Evolutionary conservation across 2,329 filamentous ascomycete species (phyloP), one percentile per base, ranked within the genome.

Genomic region (Cercospora sp.): DNA sequence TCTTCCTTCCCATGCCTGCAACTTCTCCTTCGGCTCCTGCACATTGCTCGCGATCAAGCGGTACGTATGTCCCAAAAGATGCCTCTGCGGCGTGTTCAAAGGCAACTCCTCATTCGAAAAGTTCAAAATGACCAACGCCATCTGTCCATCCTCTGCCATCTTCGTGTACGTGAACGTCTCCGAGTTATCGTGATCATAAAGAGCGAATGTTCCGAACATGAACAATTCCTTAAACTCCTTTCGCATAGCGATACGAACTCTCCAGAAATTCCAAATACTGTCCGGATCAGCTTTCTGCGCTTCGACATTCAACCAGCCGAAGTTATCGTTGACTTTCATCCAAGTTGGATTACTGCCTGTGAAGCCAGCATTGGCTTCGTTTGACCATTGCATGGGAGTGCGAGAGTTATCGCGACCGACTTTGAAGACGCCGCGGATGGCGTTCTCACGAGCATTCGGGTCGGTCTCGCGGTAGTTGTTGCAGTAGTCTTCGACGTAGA

Each of bases 301-400:
- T 1, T 83, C 84, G 30, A 87, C 89, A 74, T 93, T 93, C 79
- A 90, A 81, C n/a, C 81, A 77, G 1, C 75, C 76, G 76, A 88
- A 89, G 75, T 88, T 85, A 65, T 89, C 86, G 75, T 91, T 89
- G 45, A 88, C 85, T 13, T 85, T 84, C 86, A 93, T 92, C 91
- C 91, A 93, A 2, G 90, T 89, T 64, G 82, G 83, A 1, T 79
- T 79, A 1, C 80, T 48, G 16, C 68, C 80, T 0, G 89, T 88
- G 80, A 93, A 93, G 10, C 91, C 90, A 0, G 83, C 89, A 68
- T 92, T 85, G 0, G 80, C 74, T 1, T 79, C 81, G n/a, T 78
- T 74, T 69, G 87, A 83, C 90, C 91, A 93, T 75, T 92, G 90
- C 78, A 93, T 89, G 0, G 90, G 90, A 0, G 89, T 88, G 57